Evolutionary conservation across 2,329 filamentous ascomycete genomes (phyloP), one percentile per base, ranked within the genome.

Genomic region (Sarocladium strictum): DNA sequence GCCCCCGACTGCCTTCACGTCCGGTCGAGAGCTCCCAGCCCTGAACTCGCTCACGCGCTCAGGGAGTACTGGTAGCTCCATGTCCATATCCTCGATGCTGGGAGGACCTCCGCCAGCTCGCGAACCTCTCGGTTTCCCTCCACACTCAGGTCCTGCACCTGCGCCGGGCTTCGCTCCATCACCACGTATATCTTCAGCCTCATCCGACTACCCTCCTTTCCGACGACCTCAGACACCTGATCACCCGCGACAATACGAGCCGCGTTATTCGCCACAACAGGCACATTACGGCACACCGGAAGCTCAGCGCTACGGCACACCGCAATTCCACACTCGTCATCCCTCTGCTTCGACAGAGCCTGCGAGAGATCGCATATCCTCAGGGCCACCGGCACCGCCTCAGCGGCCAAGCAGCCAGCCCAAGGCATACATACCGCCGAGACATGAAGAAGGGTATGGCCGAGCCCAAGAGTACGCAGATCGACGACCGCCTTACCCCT

Each of bases 171-270:
- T 76, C 62, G 72, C 73, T 47, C 65, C 74, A 2, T 84, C 80
- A 14, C 80, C 80, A 3, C 72, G 77, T 38, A 77, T 83, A 72
- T 77, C 76, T 55, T 75, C 76, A 24, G 70, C 77, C 2, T 73
- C 77, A 0, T 69, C 81, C 57, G 85, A 88, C 17, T 86, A 87
- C 57, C 73, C 72, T 53, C 76, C 79, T 4, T 86, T 80, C 65
- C 78, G 85, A 58, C 77, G 86, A 57, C 87, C 87, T 2, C 84
- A 88, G 56, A 90, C 87, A 0, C 87, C 87, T n/a, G 87, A 90
- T 43, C 83, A 85, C 57, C 74, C 78, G 47, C 77, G 81, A 62
- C 72, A 73, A 54, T 81, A 83, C 70, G 75, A 75, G 58, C 71
- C 69, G 37, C 71, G 78, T 62, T 53, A 53, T 23, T 53, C 50